These are phyloP conservation scores for Colletotrichum plurivorum DNA, from an alignment of 2,329 filamentous ascomycete genomes.

Conservation along the genomic window DNA sequence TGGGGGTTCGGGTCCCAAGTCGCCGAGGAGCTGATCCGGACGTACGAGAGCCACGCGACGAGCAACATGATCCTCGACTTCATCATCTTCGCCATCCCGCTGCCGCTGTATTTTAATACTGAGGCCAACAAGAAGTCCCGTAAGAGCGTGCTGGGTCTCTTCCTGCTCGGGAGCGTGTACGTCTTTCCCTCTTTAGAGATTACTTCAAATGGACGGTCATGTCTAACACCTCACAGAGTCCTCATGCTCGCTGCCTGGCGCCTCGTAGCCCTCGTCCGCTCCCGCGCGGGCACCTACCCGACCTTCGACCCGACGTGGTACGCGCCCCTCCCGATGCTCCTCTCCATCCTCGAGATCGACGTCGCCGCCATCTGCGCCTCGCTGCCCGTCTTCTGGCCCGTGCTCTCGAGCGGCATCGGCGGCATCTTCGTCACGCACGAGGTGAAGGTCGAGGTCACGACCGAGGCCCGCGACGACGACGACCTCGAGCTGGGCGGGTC, in stretches of 20 bases:
- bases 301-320: constrained; percentile 54
- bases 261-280: constrained; percentile 47
- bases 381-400: constrained; percentile 38
- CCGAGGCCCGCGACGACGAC: constrained; percentile 28
- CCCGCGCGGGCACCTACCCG: constrained; percentile 50
- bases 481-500: constrained; percentile 13
- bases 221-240: not conserved
- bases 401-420: constrained; percentile 47
- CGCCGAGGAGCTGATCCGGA: constrained; percentile 43
- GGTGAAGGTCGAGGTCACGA: constrained; percentile 45
- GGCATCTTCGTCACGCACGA: constrained; percentile 54
- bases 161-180: constrained; percentile 50
- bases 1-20: constrained; percentile 50
- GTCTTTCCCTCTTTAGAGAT: constrained; percentile 26
- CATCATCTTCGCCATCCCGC: constrained; percentile 49
- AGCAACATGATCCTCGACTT: constrained; percentile 51
- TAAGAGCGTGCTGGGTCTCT: constrained; percentile 47
- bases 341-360: constrained; percentile 52
- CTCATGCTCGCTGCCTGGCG: constrained; percentile 48
- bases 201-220: not conserved
- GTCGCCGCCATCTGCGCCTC: constrained; percentile 37
- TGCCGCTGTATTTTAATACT: constrained; percentile 49
- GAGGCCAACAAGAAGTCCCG: constrained; percentile 47
- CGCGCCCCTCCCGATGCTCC: constrained; percentile 48
- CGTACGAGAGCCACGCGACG: constrained; percentile 47